These are phyloP conservation scores for Xylaria telfairii DNA, from an alignment of 495 filamentous ascomycete species.

Conservation along the genomic window DNA sequence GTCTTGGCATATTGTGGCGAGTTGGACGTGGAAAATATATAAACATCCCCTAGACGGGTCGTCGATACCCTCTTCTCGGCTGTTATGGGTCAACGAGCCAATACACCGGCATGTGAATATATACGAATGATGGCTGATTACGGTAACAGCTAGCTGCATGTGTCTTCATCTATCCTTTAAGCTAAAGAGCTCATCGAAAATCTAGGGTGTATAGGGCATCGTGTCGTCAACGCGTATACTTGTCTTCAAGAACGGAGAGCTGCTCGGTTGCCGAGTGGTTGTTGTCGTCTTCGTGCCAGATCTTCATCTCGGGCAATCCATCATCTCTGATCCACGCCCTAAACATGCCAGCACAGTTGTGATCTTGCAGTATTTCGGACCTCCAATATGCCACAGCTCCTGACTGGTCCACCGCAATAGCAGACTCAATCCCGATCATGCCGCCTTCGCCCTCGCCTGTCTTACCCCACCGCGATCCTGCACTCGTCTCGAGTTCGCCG, in stretches of 20 bases:
- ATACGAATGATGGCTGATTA: slow-evolving; percentile 26
- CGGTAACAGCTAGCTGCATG: slow-evolving; percentile 1
- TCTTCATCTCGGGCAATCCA: slow-evolving; percentile 66
- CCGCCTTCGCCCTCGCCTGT: slow-evolving; percentile 86
- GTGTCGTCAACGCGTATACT: neutral
- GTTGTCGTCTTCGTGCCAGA: slow-evolving; percentile 56
- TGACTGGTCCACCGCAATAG: slow-evolving; percentile 48
- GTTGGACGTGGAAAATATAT: slow-evolving; percentile 37
- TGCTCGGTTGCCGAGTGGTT: neutral
- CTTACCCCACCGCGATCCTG: slow-evolving; percentile 74
- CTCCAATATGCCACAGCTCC: slow-evolving; percentile 48
- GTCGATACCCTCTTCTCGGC: slow-evolving; percentile 20
- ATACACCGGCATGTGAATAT: slow-evolving; percentile 24
- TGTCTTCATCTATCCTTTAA: slow-evolving; percentile 19
- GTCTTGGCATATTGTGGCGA: slow-evolving; percentile 35
- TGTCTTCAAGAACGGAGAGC: neutral
- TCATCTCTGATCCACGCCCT: slow-evolving; percentile 74
- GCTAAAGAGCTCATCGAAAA: slow-evolving; percentile 16
- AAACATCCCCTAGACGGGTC: slow-evolving; percentile 25
- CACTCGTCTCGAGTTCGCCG: slow-evolving; percentile 78
- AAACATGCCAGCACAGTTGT: slow-evolving; percentile 93
- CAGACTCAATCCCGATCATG: slow-evolving; percentile 82
- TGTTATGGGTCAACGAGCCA: slow-evolving; percentile 17
- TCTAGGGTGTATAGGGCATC: neutral
- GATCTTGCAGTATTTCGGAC: slow-evolving; percentile 68